Evolutionary conservation across 805 yeast genomes (phyloP), one percentile per base, ranked within the genome.

Genomic region (Sporopachydermia quercuum): DNA sequence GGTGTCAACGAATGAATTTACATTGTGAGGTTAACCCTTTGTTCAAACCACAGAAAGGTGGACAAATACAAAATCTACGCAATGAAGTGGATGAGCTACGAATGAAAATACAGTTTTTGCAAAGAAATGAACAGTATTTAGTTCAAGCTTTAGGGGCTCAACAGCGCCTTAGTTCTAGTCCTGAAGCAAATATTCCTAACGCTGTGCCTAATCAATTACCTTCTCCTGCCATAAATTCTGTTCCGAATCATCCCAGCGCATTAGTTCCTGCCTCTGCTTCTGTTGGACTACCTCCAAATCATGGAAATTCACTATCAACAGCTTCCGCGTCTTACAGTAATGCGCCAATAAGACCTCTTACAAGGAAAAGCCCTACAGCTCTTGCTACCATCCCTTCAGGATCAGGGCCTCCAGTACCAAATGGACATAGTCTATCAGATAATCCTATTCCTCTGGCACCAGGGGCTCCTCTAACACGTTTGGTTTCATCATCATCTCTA

Each of bases 21-120:
- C 70, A 68, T 42, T 87, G 96, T 62, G 89, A 81, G 49, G 82
- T 87, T 16, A 95, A 87, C 57, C 96, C 96, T 1, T 78, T 78
- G 49, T 87, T 85, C 57, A 70, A 86, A 51, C 96, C 96, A 3
- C 78, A 83, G 49, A 86, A 85, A 57, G 96, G 96, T 1, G 78
- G 89, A 1, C 96, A 86, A 56, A 76, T 86, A 18, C 94, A 85
- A 49, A 69, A 78, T 40, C 62, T 87, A 49, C 70, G 86, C 48
- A 82, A 81, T 49, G 96, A 87, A 49, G 86, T 85, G 4, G 87
- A 81, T 51, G 89, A 79, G 47, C 60, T 85, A 47, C 76, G 78
- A 49, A 66, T 78, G 35, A 77, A 80, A 61, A 76, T 81, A 48
- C 84, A 78, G 50, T 67, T 70, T 57, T 56, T 77, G 37, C 68